Base-by-base conservation (phyloP, 768 basidiomycete species). In the Peribolospora baueri region DNA sequence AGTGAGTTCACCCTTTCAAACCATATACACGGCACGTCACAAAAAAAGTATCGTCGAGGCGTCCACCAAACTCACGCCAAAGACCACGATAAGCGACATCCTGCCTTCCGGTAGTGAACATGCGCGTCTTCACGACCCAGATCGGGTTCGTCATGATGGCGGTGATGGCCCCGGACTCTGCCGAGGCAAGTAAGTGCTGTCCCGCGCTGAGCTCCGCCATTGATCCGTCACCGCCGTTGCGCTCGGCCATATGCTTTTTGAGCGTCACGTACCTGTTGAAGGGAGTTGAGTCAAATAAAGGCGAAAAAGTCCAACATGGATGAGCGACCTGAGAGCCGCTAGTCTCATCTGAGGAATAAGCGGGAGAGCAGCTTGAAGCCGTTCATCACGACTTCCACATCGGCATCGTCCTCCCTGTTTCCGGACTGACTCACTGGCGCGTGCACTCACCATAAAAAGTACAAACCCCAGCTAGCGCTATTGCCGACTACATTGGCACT, bases 71-170 rank as follows among this genome's bases (percentile, higher is more conserved):
- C 48, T 7, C 1, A 25, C 25, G 25, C 25, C 25, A 5, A 59
- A 64, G 52, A 59, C 51, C 40, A 13, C 78, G 76, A 67, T 95
- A 95, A 1, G 86, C 78, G 3, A 66, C 70, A 46, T 80, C 76
- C 54, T 75, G 73, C 39, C 75, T 67, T 7, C 70, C 70, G 1
- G 87, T 81, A 1, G 88, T 86, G 65, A 93, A 98, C 79, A 95
- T 88, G 57, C 93, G 78, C 7, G 93, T 90, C 70, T 91, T 84
- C 54, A 97, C 82, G 10, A 97, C 82, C 91, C 91, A 97, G 61
- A 95, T 78, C 0, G 91, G 93, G 67, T 98, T 97, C 5, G 91
- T 98, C 65, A 93, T 74, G 63, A 97, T 71, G 0, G 93, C 88
- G 3, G 90, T 93, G 13, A 78, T 79, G 9, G 90, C 84, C 70